Conservation (phyloP, 208 protist species). For the Leishmania martiniquensis region DNA sequence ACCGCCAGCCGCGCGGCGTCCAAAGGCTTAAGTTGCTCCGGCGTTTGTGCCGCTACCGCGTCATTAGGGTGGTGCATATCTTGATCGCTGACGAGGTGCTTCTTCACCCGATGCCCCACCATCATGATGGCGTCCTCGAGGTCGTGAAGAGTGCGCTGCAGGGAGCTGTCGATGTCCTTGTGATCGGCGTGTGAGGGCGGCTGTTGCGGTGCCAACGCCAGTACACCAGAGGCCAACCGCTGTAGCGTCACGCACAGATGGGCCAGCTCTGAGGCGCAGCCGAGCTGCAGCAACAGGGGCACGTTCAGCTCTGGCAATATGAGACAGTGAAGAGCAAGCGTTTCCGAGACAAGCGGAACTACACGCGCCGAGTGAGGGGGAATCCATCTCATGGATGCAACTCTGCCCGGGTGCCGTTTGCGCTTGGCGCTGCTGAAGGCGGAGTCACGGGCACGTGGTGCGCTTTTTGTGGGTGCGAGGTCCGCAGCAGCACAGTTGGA, state of each 20-base stretch:
- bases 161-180: not conserved
- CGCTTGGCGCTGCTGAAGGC: not conserved
- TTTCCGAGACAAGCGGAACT: slow-evolving; percentile 52
- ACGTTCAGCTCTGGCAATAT: slow-evolving; percentile 50
- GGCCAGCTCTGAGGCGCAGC: slow-evolving; percentile 43
- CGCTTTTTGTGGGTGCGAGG: not conserved
- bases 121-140: slow-evolving; percentile 46
- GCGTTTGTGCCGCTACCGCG: not conserved
- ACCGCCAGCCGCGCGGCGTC: slow-evolving; percentile 23
- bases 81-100: slow-evolving; percentile 19
- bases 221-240: slow-evolving; percentile 43
- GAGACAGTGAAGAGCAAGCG: slow-evolving; percentile 58
- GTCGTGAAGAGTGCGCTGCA: slow-evolving; percentile 36
- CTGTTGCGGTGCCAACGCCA: slow-evolving; percentile 27
- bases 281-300: slow-evolving; percentile 26
- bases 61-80: not conserved
- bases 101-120: slow-evolving; percentile 31
- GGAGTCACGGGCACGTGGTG: not conserved
- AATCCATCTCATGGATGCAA: slow-evolving; percentile 62
- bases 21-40: slow-evolving; percentile 3
- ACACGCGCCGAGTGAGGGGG: slow-evolving; percentile 59
- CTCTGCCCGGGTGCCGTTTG: not conserved
- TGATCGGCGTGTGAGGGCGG: not conserved
- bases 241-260: slow-evolving; percentile 62
- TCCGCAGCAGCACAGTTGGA: not conserved